Evolutionary conservation across 2,329 filamentous ascomycete genomes (phyloP).

Genomic region (Aspergillus uvarum): DNA sequence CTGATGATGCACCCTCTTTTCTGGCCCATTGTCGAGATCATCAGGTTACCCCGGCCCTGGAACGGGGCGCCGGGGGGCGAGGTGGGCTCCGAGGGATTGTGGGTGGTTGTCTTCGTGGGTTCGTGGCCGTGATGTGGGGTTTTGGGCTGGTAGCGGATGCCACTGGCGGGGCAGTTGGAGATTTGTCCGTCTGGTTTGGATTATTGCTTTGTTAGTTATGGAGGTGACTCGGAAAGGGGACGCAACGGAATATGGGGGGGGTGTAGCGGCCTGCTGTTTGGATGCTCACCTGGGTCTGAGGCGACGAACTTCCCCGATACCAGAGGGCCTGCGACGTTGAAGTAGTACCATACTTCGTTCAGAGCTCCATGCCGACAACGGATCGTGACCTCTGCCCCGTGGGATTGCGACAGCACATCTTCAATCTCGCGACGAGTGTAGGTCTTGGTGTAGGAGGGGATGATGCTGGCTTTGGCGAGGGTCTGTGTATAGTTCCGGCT

Average conservation of each 20-base stretch:
- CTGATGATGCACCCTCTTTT: slow-evolving; percentile 65
- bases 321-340: slow-evolving; percentile 55
- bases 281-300: slow-evolving; percentile 35
- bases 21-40: slow-evolving; percentile 47
- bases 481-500: slow-evolving; percentile 34
- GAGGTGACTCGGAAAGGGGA: neutral
- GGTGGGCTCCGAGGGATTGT: slow-evolving; percentile 31
- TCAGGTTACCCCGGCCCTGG: slow-evolving; percentile 60
- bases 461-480: slow-evolving; percentile 61
- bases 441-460: slow-evolving; percentile 52
- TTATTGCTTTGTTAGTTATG: neutral
- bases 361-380: slow-evolving; percentile 54
- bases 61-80: slow-evolving; percentile 43
- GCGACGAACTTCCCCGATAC: slow-evolving; percentile 38
- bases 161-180: slow-evolving; percentile 61
- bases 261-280: neutral
- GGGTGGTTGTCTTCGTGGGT: slow-evolving; percentile 36
- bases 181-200: slow-evolving; percentile 53
- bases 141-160: slow-evolving; percentile 67
- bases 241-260: neutral
- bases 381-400: slow-evolving; percentile 58
- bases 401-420: slow-evolving; percentile 54
- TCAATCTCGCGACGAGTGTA: slow-evolving; percentile 63
- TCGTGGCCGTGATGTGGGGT: slow-evolving; percentile 35
- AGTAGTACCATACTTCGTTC: slow-evolving; percentile 63